Base-by-base conservation (phyloP, 768 basidiomycete genomes). In the Hysterangium stoloniferum region DNA sequence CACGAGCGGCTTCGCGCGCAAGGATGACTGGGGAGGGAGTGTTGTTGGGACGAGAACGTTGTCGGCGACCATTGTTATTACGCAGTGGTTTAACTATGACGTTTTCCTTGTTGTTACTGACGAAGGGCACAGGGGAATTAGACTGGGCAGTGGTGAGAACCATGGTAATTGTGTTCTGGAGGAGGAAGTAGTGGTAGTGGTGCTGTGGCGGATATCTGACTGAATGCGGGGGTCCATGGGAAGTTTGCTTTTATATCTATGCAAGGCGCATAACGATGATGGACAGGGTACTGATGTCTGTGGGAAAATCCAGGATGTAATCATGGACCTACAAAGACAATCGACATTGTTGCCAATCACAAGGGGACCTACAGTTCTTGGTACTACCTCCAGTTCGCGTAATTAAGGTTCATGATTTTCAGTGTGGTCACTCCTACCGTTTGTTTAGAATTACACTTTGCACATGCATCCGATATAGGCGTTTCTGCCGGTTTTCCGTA, bases 321-420 rank as follows among this genome's bases (percentile, higher is more conserved):
- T 29, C 29, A 4, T 32, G 44, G 44, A 45, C 44, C 44, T 45
- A 45, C 44, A 45, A 4, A 12, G 27, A 45, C 29, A 5, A 5
- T 45, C 44, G 28, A 27, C 22, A 45, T 45, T 45, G 44, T 45
- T 45, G 44, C 44, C 44, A 33, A 45, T 53, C 45, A n/a, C n/a
- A n/a, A n/a, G n/a, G n/a, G n/a, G n/a, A n/a, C n/a, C n/a, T n/a
- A n/a, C n/a, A n/a, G n/a, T n/a, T n/a, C n/a, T n/a, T n/a, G n/a
- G n/a, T n/a, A n/a, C n/a, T n/a, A n/a, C n/a, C n/a, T n/a, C n/a
- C n/a, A n/a, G n/a, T n/a, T n/a, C n/a, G n/a, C n/a, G n/a, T n/a
- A n/a, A n/a, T n/a, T n/a, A n/a, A n/a, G n/a, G n/a, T n/a, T n/a
- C n/a, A n/a, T n/a, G n/a, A n/a, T n/a, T n/a, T n/a, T n/a, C n/a